Evolutionary conservation across 129 eudicot species (phyloP).

Genomic region (Saposhnikovia divaricata): DNA sequence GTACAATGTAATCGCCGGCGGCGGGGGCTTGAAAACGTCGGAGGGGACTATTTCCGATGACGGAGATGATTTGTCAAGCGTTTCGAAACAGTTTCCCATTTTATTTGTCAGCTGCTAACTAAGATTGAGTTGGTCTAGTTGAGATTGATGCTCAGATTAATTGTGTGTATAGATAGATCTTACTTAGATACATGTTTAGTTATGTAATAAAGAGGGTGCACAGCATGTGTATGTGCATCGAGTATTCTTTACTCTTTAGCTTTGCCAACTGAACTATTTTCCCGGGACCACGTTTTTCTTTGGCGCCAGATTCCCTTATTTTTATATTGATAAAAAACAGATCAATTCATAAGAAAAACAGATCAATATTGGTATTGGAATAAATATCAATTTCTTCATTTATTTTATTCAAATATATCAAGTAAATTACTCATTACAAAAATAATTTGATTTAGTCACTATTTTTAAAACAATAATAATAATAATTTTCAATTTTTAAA

Average conservation of each 20-base stretch:
- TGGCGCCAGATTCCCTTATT: background rate
- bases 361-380: too few relatives aligned
- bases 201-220: too few relatives aligned
- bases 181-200: too few relatives aligned
- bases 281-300: background rate
- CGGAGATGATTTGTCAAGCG: conserved; percentile 35
- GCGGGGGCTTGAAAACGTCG: conserved; percentile 13
- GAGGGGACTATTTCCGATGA: conserved; percentile 35
- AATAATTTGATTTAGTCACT: too few relatives aligned
- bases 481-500: too few relatives aligned
- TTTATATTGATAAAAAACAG: too few relatives aligned
- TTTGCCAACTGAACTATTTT: background rate
- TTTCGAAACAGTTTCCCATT: conserved; percentile 53
- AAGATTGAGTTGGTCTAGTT: background rate
- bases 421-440: too few relatives aligned
- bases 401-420: too few relatives aligned
- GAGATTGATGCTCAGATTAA: background rate
- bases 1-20: conserved; percentile 36
- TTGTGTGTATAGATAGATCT: background rate
- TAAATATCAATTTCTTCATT: too few relatives aligned
- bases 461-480: too few relatives aligned
- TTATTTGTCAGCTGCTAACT: background rate
- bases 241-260: background rate
- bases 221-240: too few relatives aligned
- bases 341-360: too few relatives aligned